Conservation (phyloP, 2,329 filamentous ascomycete species). For the Penicillium sp. region DNA sequence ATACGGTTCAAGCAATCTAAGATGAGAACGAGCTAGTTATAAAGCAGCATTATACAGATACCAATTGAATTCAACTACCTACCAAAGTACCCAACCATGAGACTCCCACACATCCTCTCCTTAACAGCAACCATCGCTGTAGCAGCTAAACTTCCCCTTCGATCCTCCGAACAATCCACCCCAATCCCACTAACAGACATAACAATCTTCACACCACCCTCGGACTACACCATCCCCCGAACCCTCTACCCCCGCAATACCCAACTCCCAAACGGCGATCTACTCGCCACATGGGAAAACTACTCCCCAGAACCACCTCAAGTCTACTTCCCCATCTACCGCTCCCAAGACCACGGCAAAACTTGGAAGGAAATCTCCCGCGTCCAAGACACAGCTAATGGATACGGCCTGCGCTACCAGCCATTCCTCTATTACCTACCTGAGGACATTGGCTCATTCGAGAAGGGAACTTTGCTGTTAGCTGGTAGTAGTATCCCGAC, state of each 20-base stretch:
- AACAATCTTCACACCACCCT: conserved; percentile 45
- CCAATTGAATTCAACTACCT: background rate
- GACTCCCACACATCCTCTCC: conserved; percentile 11
- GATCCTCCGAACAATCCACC: conserved; percentile 7
- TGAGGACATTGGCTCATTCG: conserved; percentile 54
- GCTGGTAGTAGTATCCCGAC: conserved; percentile 55
- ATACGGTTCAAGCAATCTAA: background rate
- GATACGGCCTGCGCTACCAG: conserved; percentile 65
- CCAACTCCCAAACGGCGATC: conserved; percentile 44
- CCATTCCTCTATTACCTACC: conserved; percentile 65
- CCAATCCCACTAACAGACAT: conserved; percentile 30
- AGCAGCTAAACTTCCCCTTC: conserved; percentile 9
- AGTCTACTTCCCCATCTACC: conserved; percentile 51
- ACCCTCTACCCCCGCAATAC: conserved; percentile 52
- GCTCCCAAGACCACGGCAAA: conserved; percentile 52
- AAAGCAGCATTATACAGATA: background rate
- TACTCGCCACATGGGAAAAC: conserved; percentile 56
- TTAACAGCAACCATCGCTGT: conserved; percentile 13
- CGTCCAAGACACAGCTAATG: conserved; percentile 61
- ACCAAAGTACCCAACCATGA: conserved; percentile 10
- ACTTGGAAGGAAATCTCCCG: conserved; percentile 63
- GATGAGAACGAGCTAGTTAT: background rate
- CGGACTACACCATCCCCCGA: conserved; percentile 46
- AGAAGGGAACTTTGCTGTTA: conserved; percentile 60
- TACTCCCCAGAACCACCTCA: conserved; percentile 53